Evolutionary conservation across 371 early-diverging fungal species (phyloP).

Genomic region (Mucor lusitanicus): DNA sequence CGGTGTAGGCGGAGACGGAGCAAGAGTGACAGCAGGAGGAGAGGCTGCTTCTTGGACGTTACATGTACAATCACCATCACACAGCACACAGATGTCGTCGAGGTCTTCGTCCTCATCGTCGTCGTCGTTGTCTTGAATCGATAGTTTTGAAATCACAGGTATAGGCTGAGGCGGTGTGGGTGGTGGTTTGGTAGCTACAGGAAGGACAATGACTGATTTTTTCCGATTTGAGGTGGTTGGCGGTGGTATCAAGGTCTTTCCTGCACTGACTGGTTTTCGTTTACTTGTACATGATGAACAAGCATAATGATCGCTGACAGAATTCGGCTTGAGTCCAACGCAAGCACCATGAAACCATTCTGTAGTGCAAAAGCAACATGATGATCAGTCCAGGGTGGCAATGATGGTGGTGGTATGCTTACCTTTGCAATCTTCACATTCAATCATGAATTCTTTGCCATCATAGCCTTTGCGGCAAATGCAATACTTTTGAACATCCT

Average conservation of each 20-base stretch:
- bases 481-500: slow-evolving; percentile 44
- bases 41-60: slow-evolving; percentile 12
- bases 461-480: slow-evolving; percentile 63
- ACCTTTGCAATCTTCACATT: slow-evolving; percentile 73
- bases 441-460: slow-evolving; percentile 78
- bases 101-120: slow-evolving; percentile 47
- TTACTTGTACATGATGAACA: slow-evolving; percentile 46
- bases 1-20: not conserved
- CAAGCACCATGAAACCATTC: slow-evolving; percentile 83
- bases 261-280: slow-evolving; percentile 1
- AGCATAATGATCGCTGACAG: slow-evolving; percentile 52
- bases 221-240: not conserved
- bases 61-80: slow-evolving; percentile 65
- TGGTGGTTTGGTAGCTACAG: slow-evolving; percentile 2
- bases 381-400: not conserved
- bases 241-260: slow-evolving; percentile 9
- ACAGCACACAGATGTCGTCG: slow-evolving; percentile 64
- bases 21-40: not conserved
- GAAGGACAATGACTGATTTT: slow-evolving; percentile 8
- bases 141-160: slow-evolving; percentile 5
- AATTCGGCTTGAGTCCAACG: slow-evolving; percentile 59
- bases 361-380: slow-evolving; percentile 13
- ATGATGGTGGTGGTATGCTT: not conserved
- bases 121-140: slow-evolving; percentile 17
- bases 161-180: slow-evolving; percentile 7